Conservation (phyloP, 306 rosid genomes). For the Trifolium subterraneum region DNA sequence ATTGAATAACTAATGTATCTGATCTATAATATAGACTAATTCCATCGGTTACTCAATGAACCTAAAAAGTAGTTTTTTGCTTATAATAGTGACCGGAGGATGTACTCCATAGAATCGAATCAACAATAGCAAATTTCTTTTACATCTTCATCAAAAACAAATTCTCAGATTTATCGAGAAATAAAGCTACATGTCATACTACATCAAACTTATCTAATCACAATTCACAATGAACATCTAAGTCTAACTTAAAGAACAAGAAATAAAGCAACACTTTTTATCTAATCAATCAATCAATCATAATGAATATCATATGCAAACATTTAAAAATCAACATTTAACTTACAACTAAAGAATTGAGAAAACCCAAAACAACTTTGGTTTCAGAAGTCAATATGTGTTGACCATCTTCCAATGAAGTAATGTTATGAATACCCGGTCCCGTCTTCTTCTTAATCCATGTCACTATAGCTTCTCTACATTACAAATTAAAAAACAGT, state of each 20-base stretch:
- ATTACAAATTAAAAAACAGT: no score
- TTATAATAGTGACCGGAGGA: no score
- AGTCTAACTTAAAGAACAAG: not conserved
- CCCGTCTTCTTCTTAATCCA: constrained; percentile 98
- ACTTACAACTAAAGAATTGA: constrained; percentile 90
- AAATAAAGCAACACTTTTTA: not conserved
- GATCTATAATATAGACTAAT: no score
- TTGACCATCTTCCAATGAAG: constrained; percentile 80
- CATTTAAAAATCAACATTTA: not conserved
- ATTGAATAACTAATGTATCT: no score
- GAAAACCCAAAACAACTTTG: constrained; percentile 84
- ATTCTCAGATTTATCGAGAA: not conserved
- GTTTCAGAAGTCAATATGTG: constrained; percentile 68
- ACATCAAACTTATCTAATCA: not conserved
- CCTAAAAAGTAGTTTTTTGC: no score
- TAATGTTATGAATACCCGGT: constrained; percentile 81
- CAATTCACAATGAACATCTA: not conserved
- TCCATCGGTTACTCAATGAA: no score
- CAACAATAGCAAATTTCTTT: not conserved
- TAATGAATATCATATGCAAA: constrained; percentile 1
- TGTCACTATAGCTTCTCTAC: constrained; percentile 80
- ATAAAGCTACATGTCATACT: constrained; percentile 2
- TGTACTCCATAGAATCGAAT: constrained; percentile 29
- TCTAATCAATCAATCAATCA: not conserved
- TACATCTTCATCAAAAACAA: constrained; percentile 6